Evolutionary conservation across 345 rosid species (phyloP), one percentile per base, ranked within the genome.

Genomic region (Hibiscus trionum): DNA sequence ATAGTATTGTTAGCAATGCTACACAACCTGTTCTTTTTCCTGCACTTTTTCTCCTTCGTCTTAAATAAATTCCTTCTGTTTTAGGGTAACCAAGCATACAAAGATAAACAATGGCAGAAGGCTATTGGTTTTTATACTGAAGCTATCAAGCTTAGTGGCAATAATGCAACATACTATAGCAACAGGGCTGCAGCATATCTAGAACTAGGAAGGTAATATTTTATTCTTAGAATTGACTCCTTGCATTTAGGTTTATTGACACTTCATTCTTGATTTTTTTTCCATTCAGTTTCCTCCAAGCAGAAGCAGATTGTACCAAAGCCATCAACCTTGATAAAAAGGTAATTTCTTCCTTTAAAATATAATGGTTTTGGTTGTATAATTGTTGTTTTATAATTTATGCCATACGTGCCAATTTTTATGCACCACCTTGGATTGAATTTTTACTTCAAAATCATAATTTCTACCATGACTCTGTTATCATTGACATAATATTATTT

Each of bases 171-270:
- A 5, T 95, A 91, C 74, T 95, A 89, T 78, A 87, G 88, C 73
- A 95, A 95, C 84, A 87, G 99, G 84, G 96, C 98, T 73, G 99
- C 99, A 68, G 98, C 98, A 39, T 88, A 89, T 83, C 96, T 95
- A 73, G 98, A 82, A 78, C 37, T 84, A 9, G 80, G 88, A 64
- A 88, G 97, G 99, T 95, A 80, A 66, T 42, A 33, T 66, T 63
- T 0, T 64, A 19, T 56, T 72, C 75, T 57, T 69, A 10, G 58
- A 26, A 59, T 62, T 52, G 5, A 68, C 33, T 61, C 0, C 52
- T 52, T 58, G 44, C 1, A 16, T 58, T 58, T 47, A 47, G 63
- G 24, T 16, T 70, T 49, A 70, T 29, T 58, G 53, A 50, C n/a
- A 11, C 68, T 63, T 84, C 49, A 74, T 10, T 14, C 11, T n/a